Percentiles rank a stretch among this genome's conserved stretches.
Conservation (phyloP, 306 rosid genomes). For the Luffa acutangula region DNA sequence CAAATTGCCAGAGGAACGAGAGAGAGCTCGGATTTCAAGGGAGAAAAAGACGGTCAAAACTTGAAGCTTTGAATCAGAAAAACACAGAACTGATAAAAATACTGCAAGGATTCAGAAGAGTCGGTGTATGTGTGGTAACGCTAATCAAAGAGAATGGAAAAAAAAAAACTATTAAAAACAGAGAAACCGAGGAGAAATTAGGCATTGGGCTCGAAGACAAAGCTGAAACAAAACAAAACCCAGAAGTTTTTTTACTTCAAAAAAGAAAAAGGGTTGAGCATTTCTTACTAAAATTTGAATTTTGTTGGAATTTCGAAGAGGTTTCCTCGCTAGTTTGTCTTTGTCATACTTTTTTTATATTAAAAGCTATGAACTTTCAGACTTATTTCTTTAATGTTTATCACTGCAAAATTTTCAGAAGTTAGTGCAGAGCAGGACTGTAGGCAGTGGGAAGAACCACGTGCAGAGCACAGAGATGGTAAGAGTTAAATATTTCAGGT, state of each 20-base stretch:
- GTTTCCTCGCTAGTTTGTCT: background rate
- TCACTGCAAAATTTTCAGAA: background rate
- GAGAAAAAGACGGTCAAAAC: background rate
- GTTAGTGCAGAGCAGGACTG: constrained; percentile 3
- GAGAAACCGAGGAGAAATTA: background rate
- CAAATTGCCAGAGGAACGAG: background rate
- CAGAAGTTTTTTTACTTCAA: background rate
- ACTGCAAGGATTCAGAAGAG: background rate
- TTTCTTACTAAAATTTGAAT: background rate
- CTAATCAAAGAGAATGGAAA: background rate
- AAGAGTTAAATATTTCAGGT: constrained; percentile 13
- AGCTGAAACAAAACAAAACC: background rate
- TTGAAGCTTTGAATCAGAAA: background rate
- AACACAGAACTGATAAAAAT: background rate
- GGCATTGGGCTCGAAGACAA: constrained; percentile 1
- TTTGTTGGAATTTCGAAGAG: constrained; percentile 1
- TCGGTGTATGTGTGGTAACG: background rate
- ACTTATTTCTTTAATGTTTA: background rate
- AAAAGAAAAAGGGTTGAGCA: background rate
- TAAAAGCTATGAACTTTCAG: background rate
- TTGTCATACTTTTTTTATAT: background rate
- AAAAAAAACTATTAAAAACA: background rate
- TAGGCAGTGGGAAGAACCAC: constrained; percentile 36
- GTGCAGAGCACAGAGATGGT: constrained; percentile 36
- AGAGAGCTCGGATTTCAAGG: constrained; percentile 38